Evolutionary conservation across 768 basidiomycete species (phyloP).

Genomic region (Galerina marginata): DNA sequence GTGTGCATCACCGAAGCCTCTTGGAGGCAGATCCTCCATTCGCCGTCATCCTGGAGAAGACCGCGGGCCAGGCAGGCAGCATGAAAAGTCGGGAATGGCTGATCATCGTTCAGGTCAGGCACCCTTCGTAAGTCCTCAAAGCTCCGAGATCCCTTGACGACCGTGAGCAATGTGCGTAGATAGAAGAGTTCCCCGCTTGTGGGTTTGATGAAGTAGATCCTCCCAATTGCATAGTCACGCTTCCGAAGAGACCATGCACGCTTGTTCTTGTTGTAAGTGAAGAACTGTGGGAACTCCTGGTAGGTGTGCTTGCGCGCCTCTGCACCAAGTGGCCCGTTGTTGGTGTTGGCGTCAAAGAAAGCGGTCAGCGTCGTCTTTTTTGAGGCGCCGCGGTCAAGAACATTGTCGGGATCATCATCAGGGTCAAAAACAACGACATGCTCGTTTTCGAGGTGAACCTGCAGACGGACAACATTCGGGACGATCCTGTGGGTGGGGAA

Average conservation of each 20-base stretch:
- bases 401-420: too few species aligned
- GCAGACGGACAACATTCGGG: too few species aligned
- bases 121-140: slow-evolving; percentile 28
- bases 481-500: too few species aligned
- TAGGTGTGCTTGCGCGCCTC: too few species aligned
- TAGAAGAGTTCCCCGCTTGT: slow-evolving; percentile 45
- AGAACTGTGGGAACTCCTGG: too few species aligned
- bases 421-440: too few species aligned
- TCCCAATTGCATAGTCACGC: slow-evolving; percentile 40
- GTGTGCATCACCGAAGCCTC: slow-evolving; percentile 42
- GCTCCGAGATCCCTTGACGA: slow-evolving; percentile 39
- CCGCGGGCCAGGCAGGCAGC: slow-evolving; percentile 53
- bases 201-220: slow-evolving; percentile 45
- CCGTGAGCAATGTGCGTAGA: slow-evolving; percentile 43
- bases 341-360: too few species aligned
- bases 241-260: slow-evolving; percentile 39
- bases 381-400: too few species aligned
- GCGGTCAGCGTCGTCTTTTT: too few species aligned
- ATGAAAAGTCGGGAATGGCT: slow-evolving; percentile 34
- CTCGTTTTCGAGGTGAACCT: too few species aligned
- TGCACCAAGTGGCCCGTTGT: too few species aligned
- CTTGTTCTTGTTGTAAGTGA: too few species aligned
- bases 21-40: slow-evolving; percentile 45
- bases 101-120: slow-evolving; percentile 24
- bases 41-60: slow-evolving; percentile 53